Base-by-base conservation (phyloP, 2,329 filamentous ascomycete genomes). In the Neopestalotiopsis rosae region DNA sequence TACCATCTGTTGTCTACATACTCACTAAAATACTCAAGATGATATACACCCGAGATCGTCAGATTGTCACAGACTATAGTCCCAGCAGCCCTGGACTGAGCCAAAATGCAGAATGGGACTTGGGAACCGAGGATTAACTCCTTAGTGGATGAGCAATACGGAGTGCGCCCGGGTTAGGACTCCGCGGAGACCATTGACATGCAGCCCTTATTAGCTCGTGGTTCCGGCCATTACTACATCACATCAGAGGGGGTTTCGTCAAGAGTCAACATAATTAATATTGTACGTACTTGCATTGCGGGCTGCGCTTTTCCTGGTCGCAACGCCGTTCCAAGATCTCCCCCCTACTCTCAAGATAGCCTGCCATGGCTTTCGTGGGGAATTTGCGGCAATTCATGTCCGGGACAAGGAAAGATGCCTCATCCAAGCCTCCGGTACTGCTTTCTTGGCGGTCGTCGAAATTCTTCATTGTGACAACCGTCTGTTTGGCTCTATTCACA, bases 391-490 rank as follows among this genome's bases (percentile, higher is more conserved):
- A 76, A 59, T 78, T 79, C 67, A 68, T 79, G 20, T 78, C 77
- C 6, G 76, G 78, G 63, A 68, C 72, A 1, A 77, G 69, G 49
- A 69, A 68, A 17, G 69, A 73, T 20, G 61, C 72, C 7, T 63
- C 72, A 7, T 73, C 75, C 14, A 79, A 76, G 38, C 77, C 78
- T 2, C 82, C 82, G 0, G 72, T 70, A 20, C 70, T 81, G 4
- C 79, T 84, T 32, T 70, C 75, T 4, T 75, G 77, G 57, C 80
- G 82, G n/a, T 84, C 82, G 4, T 84, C 82, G 0, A 81, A 78
- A 1, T 66, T 68, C 14, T 78, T 83, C 67, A 84, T 84, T 68
- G 72, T 79, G 20, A 70, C 77, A 34, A 77, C 79, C 30, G 77
- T 79, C 24, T 75, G 74, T 66, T 52, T 79, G 45, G 77, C 76